Base-by-base conservation (phyloP, 805 yeast genomes). In the Candida pseudoglaebosa region DNA sequence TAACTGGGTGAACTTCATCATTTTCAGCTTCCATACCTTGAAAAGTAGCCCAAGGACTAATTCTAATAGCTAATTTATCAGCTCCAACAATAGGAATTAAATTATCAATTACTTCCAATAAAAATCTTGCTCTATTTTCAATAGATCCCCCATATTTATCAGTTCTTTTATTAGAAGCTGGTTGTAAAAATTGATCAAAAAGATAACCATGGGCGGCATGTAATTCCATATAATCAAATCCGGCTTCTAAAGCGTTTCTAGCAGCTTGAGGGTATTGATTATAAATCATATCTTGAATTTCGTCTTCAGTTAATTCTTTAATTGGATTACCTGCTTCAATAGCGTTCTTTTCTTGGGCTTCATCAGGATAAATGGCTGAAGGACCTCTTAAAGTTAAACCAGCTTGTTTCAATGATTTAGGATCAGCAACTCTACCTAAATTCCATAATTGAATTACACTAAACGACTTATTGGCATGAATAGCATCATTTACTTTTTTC, bases 401-500 rank as follows among this genome's bases (percentile, higher is more conserved):
- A 12, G 36, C 34, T 24, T 45, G 35, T 36, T 61, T 50, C 20
- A 60, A 56, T 4, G 55, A 34, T 4, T 36, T 35, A n/a, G 61
- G 54, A 22, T 45, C 54, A 21, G 57, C 64, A 34, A 57, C 64
- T 36, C 77, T 57, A 18, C 81, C 81, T 18, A 77, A 53, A 7
- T 58, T 62, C 80, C 81, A 77, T 16, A 80, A 43, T 59, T 80
- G 84, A 26, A 68, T 50, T 32, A 72, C 57, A 2, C 67, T 52
- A 35, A 54, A 64, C 0, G 80, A 67, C 18, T 55, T 51, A 45
- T 72, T 66, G 2, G 47, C 60, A 49, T 76, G 82, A 16, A 75
- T 67, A 9, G 59, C 63, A 18, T 70, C 71, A 20, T 55, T 55
- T 28, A 77, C 63, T 41, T 61, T 56, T 44, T 64, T 67, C 80